A percentile compares a stretch with the other conserved stretches of the same genome.
phyloP scores from a whole-genome alignment of 2,329 filamentous ascomycete genomes.

The Calycina marina region DNA sequence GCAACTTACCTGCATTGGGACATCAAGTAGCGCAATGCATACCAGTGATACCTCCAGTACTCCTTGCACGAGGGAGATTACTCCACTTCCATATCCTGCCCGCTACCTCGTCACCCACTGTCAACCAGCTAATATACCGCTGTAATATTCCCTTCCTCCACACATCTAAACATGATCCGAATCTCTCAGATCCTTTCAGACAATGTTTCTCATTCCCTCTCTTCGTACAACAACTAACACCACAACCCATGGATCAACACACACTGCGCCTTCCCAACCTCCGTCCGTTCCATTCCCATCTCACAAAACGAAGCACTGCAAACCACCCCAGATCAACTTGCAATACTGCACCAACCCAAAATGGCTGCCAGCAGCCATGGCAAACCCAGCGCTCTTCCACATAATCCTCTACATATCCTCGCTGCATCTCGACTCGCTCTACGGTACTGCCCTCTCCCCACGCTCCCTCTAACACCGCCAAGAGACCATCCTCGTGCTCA shows the following conservation, averaged over 20 bases:
- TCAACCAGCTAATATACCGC: too few relatives aligned
- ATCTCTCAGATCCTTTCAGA: too few relatives aligned
- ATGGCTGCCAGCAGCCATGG: conserved; percentile 9
- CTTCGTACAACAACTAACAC: too few relatives aligned
- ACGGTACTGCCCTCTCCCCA: conserved; percentile 1
- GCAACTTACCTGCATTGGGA: conserved; percentile 2
- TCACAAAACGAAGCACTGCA: conserved; percentile 4
- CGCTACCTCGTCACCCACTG: too few relatives aligned
- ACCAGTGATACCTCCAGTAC: conserved; percentile 5
- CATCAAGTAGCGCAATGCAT: neutral
- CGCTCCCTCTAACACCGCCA: conserved; percentile 9
- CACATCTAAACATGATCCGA: too few relatives aligned
- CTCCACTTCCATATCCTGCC: too few relatives aligned
- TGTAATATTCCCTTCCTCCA: too few relatives aligned
- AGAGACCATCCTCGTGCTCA: conserved; percentile 7
- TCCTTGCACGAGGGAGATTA: too few relatives aligned
- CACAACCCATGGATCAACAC: too few relatives aligned
- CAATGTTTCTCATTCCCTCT: too few relatives aligned
- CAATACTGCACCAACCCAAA: conserved; percentile 11
- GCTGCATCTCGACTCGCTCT: conserved; percentile 6
- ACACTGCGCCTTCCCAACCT: too few relatives aligned
- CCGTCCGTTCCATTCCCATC: too few relatives aligned
- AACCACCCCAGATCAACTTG: conserved; percentile 7
- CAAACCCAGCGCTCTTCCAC: conserved; percentile 9
- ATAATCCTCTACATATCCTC: conserved; percentile 9